Conservation (phyloP, 2,329 filamentous ascomycete genomes). For the Alternaria sp. region DNA sequence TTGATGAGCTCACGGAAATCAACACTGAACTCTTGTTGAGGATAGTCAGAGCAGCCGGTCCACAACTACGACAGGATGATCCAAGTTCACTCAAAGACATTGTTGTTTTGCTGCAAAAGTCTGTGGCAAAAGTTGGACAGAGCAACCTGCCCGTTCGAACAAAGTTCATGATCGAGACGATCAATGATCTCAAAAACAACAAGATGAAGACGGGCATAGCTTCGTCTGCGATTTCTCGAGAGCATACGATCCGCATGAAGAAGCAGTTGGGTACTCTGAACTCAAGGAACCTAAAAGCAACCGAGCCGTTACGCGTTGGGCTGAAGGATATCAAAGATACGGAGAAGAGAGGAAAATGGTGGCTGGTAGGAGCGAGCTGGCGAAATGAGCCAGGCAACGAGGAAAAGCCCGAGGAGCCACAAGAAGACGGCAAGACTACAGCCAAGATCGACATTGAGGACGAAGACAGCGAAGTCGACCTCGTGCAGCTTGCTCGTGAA, state of each 20-base stretch:
- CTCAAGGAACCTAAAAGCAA: constrained; percentile 71
- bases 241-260: constrained; percentile 88
- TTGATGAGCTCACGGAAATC: constrained; percentile 78
- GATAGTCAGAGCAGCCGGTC: constrained; percentile 80
- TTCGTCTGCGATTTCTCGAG: constrained; percentile 76
- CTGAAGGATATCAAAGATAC: constrained; percentile 83
- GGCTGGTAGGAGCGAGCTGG: constrained; percentile 97
- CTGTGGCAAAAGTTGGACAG: constrained; percentile 73
- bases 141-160: constrained; percentile 83
- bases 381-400: constrained; percentile 54
- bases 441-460: constrained; percentile 25
- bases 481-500: constrained; percentile 76
- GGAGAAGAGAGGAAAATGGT: constrained; percentile 95
- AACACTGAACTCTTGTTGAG: constrained; percentile 90
- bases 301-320: constrained; percentile 82
- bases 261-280: constrained; percentile 86
- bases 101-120: constrained; percentile 77
- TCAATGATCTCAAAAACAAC: constrained; percentile 94
- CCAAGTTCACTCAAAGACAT: constrained; percentile 89
- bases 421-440: constrained; percentile 35
- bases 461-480: constrained; percentile 64
- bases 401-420: constrained; percentile 44
- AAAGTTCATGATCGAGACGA: constrained; percentile 97
- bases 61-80: constrained; percentile 87
- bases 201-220: constrained; percentile 79